Evolutionary conservation across 2,329 filamentous ascomycete species (phyloP), one percentile per base, ranked within the genome.

Genomic region (Neurospora sp.): DNA sequence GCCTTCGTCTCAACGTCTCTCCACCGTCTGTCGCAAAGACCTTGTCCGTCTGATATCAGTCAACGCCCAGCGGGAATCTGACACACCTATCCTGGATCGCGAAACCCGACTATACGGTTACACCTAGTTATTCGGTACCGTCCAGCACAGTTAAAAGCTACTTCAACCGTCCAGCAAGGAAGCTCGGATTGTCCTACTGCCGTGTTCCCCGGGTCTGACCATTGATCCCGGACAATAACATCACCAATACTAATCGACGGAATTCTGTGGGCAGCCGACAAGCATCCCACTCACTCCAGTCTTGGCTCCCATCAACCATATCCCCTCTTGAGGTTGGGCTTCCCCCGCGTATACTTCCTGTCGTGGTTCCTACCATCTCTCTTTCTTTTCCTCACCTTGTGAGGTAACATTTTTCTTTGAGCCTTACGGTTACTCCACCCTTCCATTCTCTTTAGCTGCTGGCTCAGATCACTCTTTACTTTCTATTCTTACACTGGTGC

Each of bases 391-490:
- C 75, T 78, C 76, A 77, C 76, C 79, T 79, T 80, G 80, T 79
- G 79, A 82, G 80, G 81, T 81, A 79, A 81, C 82, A 82, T 76
- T 76, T 74, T 75, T 73, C 76, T 73, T 74, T 76, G 75, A 78
- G 78, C 77, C 78, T 78, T 75, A 77, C 76, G 77, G 76, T 78
- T 76, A 78, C 76, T 76, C 72, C 79, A 79, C 76, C 76, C 78
- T 80, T 79, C 77, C 78, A 82, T 83, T 77, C 78, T 74, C 78
- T 78, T 79, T 75, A 74, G 79, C 86, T 88, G 86, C 87, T 89
- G 86, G 86, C 81, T 87, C 86, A 88, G 86, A 86, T 82, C 81
- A 76, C 79, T 84, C 81, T 80, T 84, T 81, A 76, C 81, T 78
- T 78, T 79, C 77, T 79, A 78, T 77, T 73, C 72, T 75, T 76